Percentiles rank a stretch among this genome's conserved stretches.
phyloP scores from a whole-genome alignment of 257 asterid species.

The Penstemon eatonii region DNA sequence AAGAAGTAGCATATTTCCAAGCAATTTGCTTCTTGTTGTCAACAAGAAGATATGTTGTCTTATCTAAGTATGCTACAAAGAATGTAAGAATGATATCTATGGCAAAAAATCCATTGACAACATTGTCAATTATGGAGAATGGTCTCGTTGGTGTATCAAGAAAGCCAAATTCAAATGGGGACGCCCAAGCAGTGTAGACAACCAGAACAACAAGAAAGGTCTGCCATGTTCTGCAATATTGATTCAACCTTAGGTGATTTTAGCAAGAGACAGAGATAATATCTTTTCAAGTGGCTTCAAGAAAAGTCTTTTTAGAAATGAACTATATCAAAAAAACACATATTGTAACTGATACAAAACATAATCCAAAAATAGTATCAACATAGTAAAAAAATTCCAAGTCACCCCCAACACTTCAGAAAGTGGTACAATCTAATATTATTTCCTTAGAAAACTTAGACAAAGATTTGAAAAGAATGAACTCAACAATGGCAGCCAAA shows the following conservation, averaged over 20 bases:
- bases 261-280: constrained; percentile 14
- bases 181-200: constrained; percentile 88
- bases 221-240: constrained; percentile 68
- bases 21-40: constrained; percentile 63
- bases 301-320: neutral
- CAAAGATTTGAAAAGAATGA: no score
- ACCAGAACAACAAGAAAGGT: constrained; percentile 69
- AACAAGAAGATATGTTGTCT: constrained; percentile 58
- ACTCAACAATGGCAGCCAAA: no score
- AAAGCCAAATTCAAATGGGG: constrained; percentile 90
- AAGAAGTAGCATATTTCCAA: constrained; percentile 51
- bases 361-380: neutral
- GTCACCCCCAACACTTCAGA: neutral
- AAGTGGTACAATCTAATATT: no score
- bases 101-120: constrained; percentile 78
- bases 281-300: no score
- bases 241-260: constrained; percentile 27
- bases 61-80: constrained; percentile 82
- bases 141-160: constrained; percentile 47
- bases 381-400: no score
- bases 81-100: constrained; percentile 81
- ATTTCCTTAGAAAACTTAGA: no score
- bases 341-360: neutral
- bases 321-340: neutral
- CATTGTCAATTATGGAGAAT: constrained; percentile 61